phyloP scores from a whole-genome alignment of 106 monocot genomes.

The Acorus calamus region DNA sequence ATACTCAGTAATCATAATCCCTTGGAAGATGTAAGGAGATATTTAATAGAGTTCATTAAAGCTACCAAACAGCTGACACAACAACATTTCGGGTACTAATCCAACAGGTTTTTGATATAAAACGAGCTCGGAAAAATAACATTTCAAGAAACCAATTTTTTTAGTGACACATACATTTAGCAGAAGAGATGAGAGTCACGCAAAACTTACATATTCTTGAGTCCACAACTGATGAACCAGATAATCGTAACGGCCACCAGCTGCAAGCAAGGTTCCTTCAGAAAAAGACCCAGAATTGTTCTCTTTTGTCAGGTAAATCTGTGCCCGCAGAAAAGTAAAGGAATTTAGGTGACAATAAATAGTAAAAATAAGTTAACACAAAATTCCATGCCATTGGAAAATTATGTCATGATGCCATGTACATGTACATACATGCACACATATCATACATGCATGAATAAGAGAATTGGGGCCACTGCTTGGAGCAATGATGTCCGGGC shows the following conservation, averaged over 20 bases:
- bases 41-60: too few relatives aligned
- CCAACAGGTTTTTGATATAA: too few relatives aligned
- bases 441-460: background rate
- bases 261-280: slow-evolving; percentile 57
- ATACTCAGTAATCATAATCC: too few relatives aligned
- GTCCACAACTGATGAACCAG: slow-evolving; percentile 57
- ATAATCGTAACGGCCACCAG: slow-evolving; percentile 88
- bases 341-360: background rate
- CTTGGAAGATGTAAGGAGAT: too few relatives aligned
- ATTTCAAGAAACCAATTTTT: background rate
- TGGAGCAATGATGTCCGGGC: too few relatives aligned
- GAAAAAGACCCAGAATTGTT: slow-evolving; percentile 30
- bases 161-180: slow-evolving; percentile 20
- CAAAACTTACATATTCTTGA: slow-evolving; percentile 22
- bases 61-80: too few relatives aligned
- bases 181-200: background rate
- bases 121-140: too few relatives aligned
- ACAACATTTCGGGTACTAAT: too few relatives aligned
- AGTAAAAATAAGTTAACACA: background rate
- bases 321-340: slow-evolving; percentile 9
- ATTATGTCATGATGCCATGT: background rate
- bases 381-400: too few relatives aligned
- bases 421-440: background rate
- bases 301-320: slow-evolving; percentile 63
- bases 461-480: too few relatives aligned